These are phyloP conservation scores for Geum urbanum DNA, from an alignment of 306 rosid species.

Conservation along the genomic window DNA sequence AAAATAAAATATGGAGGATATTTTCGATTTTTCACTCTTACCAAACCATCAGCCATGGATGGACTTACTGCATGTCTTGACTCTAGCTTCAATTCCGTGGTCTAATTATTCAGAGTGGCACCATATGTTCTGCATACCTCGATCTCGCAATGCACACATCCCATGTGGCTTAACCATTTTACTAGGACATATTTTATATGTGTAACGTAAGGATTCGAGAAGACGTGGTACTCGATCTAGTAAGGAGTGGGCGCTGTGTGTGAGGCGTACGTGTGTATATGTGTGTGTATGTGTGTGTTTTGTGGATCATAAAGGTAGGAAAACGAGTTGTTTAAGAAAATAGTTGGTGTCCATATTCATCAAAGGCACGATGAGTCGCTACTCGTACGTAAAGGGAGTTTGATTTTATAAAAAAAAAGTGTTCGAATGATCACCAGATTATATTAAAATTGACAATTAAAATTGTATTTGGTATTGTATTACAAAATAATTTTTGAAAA, in stretches of 20 bases:
- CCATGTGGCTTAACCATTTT: background rate
- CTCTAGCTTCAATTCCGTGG: background rate
- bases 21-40: no score
- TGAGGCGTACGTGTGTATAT: background rate
- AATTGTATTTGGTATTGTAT: background rate
- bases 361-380: conserved; percentile 1
- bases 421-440: no score
- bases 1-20: no score
- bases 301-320: background rate
- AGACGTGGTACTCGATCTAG: background rate
- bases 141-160: conserved; percentile 10
- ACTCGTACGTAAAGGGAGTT: conserved; percentile 5
- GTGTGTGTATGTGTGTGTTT: background rate
- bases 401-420: conserved; percentile 3
- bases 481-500: no score
- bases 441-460: no score
- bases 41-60: no score
- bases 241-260: background rate
- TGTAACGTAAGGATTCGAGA: background rate
- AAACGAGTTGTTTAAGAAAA: background rate
- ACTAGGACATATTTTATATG: background rate
- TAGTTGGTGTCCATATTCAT: conserved; percentile 1
- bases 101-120: background rate
- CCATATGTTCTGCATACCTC: background rate
- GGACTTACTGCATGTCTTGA: background rate